Percentiles rank a stretch among this genome's conserved stretches.
phyloP scores from a whole-genome alignment of 768 basidiomycete species.

The Agaricus subrufescens region DNA sequence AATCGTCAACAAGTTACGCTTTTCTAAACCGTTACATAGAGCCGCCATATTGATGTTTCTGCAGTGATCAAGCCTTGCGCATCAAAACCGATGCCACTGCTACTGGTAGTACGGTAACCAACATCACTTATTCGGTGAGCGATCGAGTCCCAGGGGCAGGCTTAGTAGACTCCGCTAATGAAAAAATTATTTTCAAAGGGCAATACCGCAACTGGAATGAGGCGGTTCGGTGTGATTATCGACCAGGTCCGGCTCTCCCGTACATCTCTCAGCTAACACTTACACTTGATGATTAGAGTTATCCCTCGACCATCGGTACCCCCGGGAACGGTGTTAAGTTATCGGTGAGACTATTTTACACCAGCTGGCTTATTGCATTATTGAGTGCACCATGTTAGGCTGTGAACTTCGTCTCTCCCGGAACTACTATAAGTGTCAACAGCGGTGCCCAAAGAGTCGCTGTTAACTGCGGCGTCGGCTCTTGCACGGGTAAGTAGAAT shows the following conservation, averaged over 20 bases:
- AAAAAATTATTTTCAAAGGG: slow-evolving; percentile 23
- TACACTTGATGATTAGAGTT: slow-evolving; percentile 36
- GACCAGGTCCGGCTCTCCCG: slow-evolving; percentile 38
- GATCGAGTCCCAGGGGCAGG: background rate
- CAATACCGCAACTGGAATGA: slow-evolving; percentile 48
- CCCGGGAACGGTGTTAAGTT: slow-evolving; percentile 55
- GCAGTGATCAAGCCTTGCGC: slow-evolving; percentile 49
- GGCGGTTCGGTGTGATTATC: slow-evolving; percentile 52
- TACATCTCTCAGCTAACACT: background rate
- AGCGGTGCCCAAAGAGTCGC: slow-evolving; percentile 40
- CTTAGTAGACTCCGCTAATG: background rate
- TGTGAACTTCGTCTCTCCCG: slow-evolving; percentile 40
- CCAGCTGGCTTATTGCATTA: background rate
- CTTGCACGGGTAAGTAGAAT: slow-evolving; percentile 40
- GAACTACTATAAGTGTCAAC: slow-evolving; percentile 38
- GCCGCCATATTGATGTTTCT: background rate
- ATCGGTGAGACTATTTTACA: slow-evolving; percentile 36
- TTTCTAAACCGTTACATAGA: background rate
- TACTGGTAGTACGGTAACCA: slow-evolving; percentile 40
- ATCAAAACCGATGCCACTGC: slow-evolving; percentile 53
- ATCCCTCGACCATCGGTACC: slow-evolving; percentile 45
- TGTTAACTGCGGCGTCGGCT: slow-evolving; percentile 50
- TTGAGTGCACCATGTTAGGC: slow-evolving; percentile 23
- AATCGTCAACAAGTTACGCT: slow-evolving; percentile 46
- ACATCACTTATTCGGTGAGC: slow-evolving; percentile 45